Percentiles rank a stretch among this genome's conserved stretches.
These are phyloP conservation scores for Wickerhamomyces ciferrii DNA, from an alignment of 805 yeast species.

Conservation along the genomic window DNA sequence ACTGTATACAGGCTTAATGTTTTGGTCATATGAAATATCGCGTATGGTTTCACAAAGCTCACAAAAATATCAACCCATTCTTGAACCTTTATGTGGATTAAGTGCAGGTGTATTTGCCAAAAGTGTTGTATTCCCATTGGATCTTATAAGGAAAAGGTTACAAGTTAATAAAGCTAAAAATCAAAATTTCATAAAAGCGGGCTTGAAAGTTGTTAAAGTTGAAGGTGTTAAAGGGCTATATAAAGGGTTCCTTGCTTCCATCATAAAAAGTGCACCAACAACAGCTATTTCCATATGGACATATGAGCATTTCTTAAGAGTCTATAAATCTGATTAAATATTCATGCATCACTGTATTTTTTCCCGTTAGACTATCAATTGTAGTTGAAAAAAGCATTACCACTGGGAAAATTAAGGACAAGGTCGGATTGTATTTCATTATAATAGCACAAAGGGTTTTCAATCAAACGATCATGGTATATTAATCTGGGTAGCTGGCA, in stretches of 20 bases:
- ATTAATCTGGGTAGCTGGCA: no score
- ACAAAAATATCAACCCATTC: conserved; percentile 8
- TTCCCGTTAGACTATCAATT: no score
- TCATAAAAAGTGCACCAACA: conserved; percentile 78
- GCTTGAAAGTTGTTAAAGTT: conserved; percentile 31
- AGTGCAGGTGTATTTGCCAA: conserved; percentile 76
- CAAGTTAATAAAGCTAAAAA: conserved; percentile 50
- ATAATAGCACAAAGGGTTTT: no score
- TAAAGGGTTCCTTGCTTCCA: conserved; percentile 65
- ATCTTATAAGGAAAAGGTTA: conserved; percentile 70
- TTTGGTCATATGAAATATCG: conserved; percentile 54
- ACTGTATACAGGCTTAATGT: conserved; percentile 68
- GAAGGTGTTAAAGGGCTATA: conserved; percentile 72
- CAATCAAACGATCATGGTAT: no score
- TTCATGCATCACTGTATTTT: neutral
- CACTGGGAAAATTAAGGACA: no score
- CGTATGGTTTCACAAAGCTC: conserved; percentile 9
- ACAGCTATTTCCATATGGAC: conserved; percentile 59
- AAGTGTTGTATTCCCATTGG: conserved; percentile 76
- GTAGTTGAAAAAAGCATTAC: no score
- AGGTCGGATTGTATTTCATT: no score
- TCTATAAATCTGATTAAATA: neutral
- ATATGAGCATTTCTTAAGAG: conserved; percentile 39
- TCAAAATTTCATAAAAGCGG: conserved; percentile 25
- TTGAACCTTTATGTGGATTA: conserved; percentile 61